Evolutionary conservation across 1,139 yeast species (phyloP).

Genomic region (Debaryomycetaceae sp.): DNA sequence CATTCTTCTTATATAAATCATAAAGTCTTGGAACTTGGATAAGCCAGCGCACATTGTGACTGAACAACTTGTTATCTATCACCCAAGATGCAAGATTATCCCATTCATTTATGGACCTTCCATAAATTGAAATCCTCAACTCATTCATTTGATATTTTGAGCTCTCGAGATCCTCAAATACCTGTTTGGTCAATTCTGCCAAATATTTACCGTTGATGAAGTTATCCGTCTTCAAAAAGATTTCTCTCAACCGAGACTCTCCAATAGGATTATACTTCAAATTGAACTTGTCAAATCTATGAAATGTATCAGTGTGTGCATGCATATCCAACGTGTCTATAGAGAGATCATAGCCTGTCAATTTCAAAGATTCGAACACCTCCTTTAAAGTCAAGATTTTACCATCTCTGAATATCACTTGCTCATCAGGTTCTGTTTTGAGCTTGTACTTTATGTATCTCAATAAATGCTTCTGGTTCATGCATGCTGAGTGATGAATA

Average conservation of each 20-base stretch:
- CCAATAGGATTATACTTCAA: conserved; percentile 97
- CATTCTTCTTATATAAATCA: conserved; percentile 79
- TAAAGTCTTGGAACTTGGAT: conserved; percentile 92
- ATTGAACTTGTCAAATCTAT: conserved; percentile 95
- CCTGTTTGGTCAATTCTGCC: conserved; percentile 92
- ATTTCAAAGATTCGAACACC: conserved; percentile 84
- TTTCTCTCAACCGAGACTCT: conserved; percentile 93
- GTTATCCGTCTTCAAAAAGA: conserved; percentile 92
- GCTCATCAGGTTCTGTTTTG: conserved; percentile 65
- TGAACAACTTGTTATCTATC: conserved; percentile 83
- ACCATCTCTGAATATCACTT: conserved; percentile 92
- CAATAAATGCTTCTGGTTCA: conserved; percentile 95
- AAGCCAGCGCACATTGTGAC: conserved; percentile 96
- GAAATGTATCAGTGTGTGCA: conserved; percentile 97
- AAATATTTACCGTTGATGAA: conserved; percentile 82
- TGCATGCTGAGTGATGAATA: conserved; percentile 98
- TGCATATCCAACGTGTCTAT: conserved; percentile 99
- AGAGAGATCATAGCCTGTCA: conserved; percentile 91
- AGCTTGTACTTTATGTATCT: conserved; percentile 90
- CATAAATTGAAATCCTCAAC: conserved; percentile 90
- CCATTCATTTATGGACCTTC: conserved; percentile 90
- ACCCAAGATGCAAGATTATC: conserved; percentile 94
- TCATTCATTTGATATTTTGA: conserved; percentile 97
- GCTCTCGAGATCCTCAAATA: conserved; percentile 86
- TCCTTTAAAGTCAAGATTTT: conserved; percentile 79